phyloP scores from a whole-genome alignment of 768 basidiomycete species.

The Tulasnella sp. region DNA sequence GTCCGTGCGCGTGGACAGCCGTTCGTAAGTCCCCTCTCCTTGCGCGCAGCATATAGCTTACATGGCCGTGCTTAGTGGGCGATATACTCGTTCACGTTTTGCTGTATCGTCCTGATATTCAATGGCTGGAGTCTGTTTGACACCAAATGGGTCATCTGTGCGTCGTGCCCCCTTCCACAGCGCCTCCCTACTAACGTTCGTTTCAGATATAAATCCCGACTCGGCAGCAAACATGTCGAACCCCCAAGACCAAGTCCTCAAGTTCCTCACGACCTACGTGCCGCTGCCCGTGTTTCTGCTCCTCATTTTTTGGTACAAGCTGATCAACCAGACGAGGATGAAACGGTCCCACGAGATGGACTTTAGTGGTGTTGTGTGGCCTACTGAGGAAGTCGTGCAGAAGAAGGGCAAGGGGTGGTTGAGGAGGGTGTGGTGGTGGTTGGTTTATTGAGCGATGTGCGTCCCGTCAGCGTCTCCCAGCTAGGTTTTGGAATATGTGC shows the following conservation, averaged over 20 bases:
- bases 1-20: slow-evolving; percentile 8
- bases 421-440: slow-evolving; percentile 4
- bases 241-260: not conserved
- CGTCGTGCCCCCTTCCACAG: not conserved
- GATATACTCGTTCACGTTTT: slow-evolving; percentile 16
- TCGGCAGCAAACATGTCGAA: not conserved
- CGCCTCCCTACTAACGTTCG: not conserved
- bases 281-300: slow-evolving; percentile 18
- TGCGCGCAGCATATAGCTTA: not conserved
- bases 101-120: slow-evolving; percentile 14
- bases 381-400: not conserved
- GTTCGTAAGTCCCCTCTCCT: not conserved
- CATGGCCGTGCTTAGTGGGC: slow-evolving; percentile 11
- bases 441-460: slow-evolving; percentile 1
- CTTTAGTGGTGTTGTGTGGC: not conserved
- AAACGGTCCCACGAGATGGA: slow-evolving; percentile 8
- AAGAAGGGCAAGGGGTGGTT: not conserved
- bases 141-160: not conserved
- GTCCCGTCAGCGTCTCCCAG: no score
- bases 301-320: slow-evolving; percentile 19
- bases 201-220: not conserved
- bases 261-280: slow-evolving; percentile 12
- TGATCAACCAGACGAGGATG: slow-evolving; percentile 13
- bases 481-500: no score
- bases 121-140: slow-evolving; percentile 19